Base-by-base conservation (phyloP, 2,329 filamentous ascomycete species). In the Fusarium odoratissimum region DNA sequence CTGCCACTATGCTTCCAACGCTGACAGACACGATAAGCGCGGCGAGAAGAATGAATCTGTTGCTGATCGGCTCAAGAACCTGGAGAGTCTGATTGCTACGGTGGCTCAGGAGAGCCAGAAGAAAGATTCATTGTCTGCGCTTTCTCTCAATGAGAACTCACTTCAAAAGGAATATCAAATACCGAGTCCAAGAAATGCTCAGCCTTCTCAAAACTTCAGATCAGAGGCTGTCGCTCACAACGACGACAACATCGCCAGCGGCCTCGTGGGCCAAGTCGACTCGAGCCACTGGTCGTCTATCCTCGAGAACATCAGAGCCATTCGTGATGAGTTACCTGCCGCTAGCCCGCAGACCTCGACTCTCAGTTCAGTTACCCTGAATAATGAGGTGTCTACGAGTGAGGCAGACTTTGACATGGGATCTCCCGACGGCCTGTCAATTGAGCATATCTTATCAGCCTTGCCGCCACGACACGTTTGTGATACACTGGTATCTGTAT, bases 251-350 rank as follows among this genome's bases (percentile, higher is more conserved):
- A 0, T 5, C 1, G 5, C n/a, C 0, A 12, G 11, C 0, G 33
- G 17, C 4, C 10, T 54, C 4, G 7, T 7, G 1, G 35, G 28
- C 1, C 81, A 81, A 37, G 72, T 80, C 8, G 81, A 82, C 41
- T 64, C 76, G 0, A 80, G 64, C 13, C 81, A 82, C 57, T 82
- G 81, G 81, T 67, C 76, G 6, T 81, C 80, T 1, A 80, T 82
- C 11, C 45, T 82, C 4, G 77, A 82, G 5, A 79, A 81, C 9
- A 82, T 82, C 45, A 79, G 76, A 17, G 78, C 78, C 6, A 75
- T 82, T 5, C 65, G 80, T 16, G 77, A 81, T 19, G 80, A 82
- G 5, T 38, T 82, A 7, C 71, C 74, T 1, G 28, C 41, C 4
- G 12, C 37, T 2, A 57, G 31, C 0, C 19, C 49, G 0, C 23